These are phyloP conservation scores for Astrothelium macrocarpum DNA, from an alignment of 495 filamentous ascomycete genomes.

Conservation along the genomic window DNA sequence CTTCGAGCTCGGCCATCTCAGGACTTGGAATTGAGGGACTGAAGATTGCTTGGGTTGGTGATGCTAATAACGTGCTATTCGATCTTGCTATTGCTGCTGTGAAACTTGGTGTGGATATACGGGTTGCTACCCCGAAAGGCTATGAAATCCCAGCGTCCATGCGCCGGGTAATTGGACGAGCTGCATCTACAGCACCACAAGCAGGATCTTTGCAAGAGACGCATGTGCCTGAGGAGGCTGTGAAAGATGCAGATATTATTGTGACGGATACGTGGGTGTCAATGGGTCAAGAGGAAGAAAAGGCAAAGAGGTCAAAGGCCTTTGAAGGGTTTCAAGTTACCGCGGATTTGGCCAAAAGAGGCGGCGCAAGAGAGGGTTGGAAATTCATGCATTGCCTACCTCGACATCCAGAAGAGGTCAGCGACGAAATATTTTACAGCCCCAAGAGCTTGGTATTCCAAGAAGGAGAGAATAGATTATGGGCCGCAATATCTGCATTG, in stretches of 20 bases:
- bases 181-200: constrained; percentile 43
- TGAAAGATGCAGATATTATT: constrained; percentile 78
- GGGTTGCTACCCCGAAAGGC: constrained; percentile 74
- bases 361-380: constrained; percentile 82
- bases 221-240: constrained; percentile 72
- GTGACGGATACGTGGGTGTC: constrained; percentile 97
- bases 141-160: constrained; percentile 70
- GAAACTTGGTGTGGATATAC: constrained; percentile 77
- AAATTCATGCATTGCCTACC: constrained; percentile 99
- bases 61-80: constrained; percentile 93
- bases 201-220: constrained; percentile 67
- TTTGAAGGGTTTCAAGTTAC: constrained; percentile 91
- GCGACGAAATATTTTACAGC: constrained; percentile 88
- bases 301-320: constrained; percentile 59
- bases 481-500: constrained; percentile 73
- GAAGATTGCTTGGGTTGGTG: constrained; percentile 92
- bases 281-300: constrained; percentile 91
- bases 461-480: constrained; percentile 90
- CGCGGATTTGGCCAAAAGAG: constrained; percentile 64
- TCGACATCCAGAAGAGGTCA: constrained; percentile 87
- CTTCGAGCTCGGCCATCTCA: constrained; percentile 23
- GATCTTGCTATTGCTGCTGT: constrained; percentile 77
- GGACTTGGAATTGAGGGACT: constrained; percentile 66
- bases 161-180: constrained; percentile 53
- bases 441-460: constrained; percentile 73